A percentile compares a stretch with the other conserved stretches of the same genome.
Conservation (phyloP, 805 yeast genomes). For the Cyberlindnera xylosilytica region DNA sequence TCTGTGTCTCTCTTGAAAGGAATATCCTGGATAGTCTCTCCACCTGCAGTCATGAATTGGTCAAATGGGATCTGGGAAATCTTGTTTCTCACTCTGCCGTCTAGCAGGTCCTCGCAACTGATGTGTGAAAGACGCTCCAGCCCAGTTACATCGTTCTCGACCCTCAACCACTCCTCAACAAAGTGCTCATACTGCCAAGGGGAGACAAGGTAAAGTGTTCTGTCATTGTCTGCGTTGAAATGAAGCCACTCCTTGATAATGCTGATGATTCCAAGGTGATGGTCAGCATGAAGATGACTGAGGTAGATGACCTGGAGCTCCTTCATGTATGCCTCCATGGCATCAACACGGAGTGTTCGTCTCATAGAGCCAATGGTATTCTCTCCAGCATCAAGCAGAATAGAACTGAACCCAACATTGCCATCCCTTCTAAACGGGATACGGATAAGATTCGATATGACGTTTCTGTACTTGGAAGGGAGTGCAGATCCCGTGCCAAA, state of each 20-base stretch:
- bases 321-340: slow-evolving; percentile 41
- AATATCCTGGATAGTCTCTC: background rate
- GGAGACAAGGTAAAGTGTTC: slow-evolving; percentile 53
- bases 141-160: slow-evolving; percentile 39
- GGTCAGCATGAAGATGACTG: slow-evolving; percentile 96
- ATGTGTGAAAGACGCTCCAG: slow-evolving; percentile 45
- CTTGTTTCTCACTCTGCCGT: slow-evolving; percentile 34
- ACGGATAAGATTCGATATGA: slow-evolving; percentile 73
- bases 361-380: slow-evolving; percentile 73
- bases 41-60: slow-evolving; percentile 9
- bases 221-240: slow-evolving; percentile 36
- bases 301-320: slow-evolving; percentile 68
- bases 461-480: slow-evolving; percentile 84
- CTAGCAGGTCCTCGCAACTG: slow-evolving; percentile 58
- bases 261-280: slow-evolving; percentile 80
- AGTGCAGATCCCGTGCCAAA: slow-evolving; percentile 93
- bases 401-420: slow-evolving; percentile 35
- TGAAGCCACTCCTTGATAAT: slow-evolving; percentile 64
- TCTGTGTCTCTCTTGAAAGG: slow-evolving; percentile 22
- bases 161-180: slow-evolving; percentile 60
- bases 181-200: slow-evolving; percentile 77
- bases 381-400: slow-evolving; percentile 93
- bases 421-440: slow-evolving; percentile 44
- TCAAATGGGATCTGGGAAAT: slow-evolving; percentile 29
- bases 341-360: slow-evolving; percentile 55